Base-by-base conservation (phyloP, 2,329 filamentous ascomycete genomes). In the Fusarium luffae region DNA sequence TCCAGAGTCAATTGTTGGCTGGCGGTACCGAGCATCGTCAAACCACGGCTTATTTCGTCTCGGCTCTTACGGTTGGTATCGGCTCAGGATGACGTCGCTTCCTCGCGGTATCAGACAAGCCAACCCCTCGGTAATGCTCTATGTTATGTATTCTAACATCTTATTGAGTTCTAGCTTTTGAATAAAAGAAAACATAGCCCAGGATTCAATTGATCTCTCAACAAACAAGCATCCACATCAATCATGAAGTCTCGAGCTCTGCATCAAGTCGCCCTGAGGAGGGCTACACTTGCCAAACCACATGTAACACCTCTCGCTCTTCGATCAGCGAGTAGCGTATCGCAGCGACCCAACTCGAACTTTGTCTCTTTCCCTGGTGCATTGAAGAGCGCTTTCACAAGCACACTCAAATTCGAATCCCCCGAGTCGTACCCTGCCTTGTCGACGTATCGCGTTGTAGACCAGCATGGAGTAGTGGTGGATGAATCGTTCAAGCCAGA, bases 381-480 rank as follows among this genome's bases (percentile, higher is more conserved):
- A 1, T 85, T 98, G 54, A 95, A 98, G 79, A 97, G 93, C 78
- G 93, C 93, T 68, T 99, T 99, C 81, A 97, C 93, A 7, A 91
- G 88, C 70, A 85, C 86, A 1, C 90, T 98, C 80, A 84, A 86
- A 42, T 98, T 97, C 80, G 88, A 93, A 58, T 87, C 88, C 51
- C 92, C 94, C 1, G 86, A 90, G 42, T 88, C 90, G 54, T 87
- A 90, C 74, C 85, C 89, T 34, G 91, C 94, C 7, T 92, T 99
- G 77, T 89, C 94, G 27, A 98, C 96, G 7, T 99, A 97, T 83
- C 92, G 96, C 50, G 90, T 95, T 27, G 91, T 99, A 77, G 92
- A 97, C 79, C 94, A 97, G 72, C 90, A 98, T 78, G 96, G 96
- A 52, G 85, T 87, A 32, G 87, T 97, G 41, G 89, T 98, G 19